phyloP scores from a whole-genome alignment of 1,284 basidiomycete species.

The Singerocomus inundabilis region DNA sequence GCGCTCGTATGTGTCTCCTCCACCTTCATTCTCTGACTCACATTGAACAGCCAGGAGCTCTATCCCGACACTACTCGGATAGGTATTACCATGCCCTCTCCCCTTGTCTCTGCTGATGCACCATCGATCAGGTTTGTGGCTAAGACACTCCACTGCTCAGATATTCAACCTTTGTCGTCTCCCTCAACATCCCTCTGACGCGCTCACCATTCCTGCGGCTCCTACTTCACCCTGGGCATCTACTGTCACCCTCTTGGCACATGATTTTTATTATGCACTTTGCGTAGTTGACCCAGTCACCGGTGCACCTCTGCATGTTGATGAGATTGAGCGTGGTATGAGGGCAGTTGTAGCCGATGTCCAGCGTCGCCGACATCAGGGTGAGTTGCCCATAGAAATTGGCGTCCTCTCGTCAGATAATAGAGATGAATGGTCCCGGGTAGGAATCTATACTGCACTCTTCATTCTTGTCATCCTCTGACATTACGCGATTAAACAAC shows the following conservation, averaged over 20 bases:
- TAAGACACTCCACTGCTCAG: conserved; percentile 53
- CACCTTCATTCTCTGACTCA: conserved; percentile 1
- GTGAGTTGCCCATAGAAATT: conserved; percentile 60
- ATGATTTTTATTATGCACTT: conserved; percentile 83
- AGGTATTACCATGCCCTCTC: conserved; percentile 35
- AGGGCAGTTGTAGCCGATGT: conserved; percentile 73
- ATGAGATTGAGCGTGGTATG: conserved; percentile 69
- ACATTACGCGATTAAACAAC: not conserved
- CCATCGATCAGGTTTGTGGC: conserved; percentile 55
- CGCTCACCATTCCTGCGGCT: conserved; percentile 46
- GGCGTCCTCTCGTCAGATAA: conserved; percentile 80
- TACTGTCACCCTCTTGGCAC: conserved; percentile 70
- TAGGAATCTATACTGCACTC: conserved; percentile 34
- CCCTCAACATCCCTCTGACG: conserved; percentile 65
- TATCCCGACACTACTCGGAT: conserved; percentile 57
- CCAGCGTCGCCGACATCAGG: conserved; percentile 45
- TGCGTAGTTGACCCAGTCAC: conserved; percentile 46
- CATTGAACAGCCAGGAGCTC: conserved; percentile 47
- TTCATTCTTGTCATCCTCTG: not conserved
- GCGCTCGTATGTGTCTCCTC: conserved; percentile 47
- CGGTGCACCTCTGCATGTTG: conserved; percentile 37
- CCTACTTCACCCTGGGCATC: conserved; percentile 43
- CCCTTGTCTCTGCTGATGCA: conserved; percentile 1
- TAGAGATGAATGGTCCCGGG: conserved; percentile 82
- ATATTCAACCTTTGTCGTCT: conserved; percentile 80